Base-by-base conservation (phyloP, 495 filamentous ascomycete species). In the Podospora australis region DNA sequence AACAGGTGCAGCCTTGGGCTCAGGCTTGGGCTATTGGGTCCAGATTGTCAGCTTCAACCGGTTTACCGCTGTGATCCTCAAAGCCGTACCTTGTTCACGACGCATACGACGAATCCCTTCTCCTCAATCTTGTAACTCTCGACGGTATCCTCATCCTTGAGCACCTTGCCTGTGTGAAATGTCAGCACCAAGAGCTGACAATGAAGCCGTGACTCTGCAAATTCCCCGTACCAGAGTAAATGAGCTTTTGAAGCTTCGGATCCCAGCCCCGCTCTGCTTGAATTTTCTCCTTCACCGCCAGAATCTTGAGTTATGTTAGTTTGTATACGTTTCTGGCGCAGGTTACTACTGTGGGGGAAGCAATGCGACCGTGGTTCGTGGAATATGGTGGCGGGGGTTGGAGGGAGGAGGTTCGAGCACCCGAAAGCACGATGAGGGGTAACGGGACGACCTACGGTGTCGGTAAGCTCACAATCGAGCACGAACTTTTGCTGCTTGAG, bases 41-140 rank as follows among this genome's bases (percentile, higher is more conserved):
- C 24, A 7, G 11, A 19, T 2, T 6, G 44, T 53, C 24, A 52
- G 26, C 23, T 24, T 3, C 10, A 13, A 21, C 38, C 38, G 23
- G 38, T 40, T 1, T 11, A 13, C 16, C 4, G 17, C 17, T 20
- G 13, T 4, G 10, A 40, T 5, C 17, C 9, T 1, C 13, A 32
- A 22, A 8, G 13, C 56, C 68, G 38, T 78, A 95, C 91, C 87
- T 97, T 96, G 49, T 83, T 84, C 36, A 92, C 80, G 79, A 98
- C 92, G 68, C 92, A 98, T 35, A 98, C 94, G 57, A 98, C 84
- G 65, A 96, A 97, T 20, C 92, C 92, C 78, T 97, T 98, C 78
- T 97, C 92, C 70, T 98, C 91, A 49, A 98, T 96, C 70, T 85
- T 94, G 73, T 96, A 96, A 4, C 85, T 87, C 64, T 90, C 89